A percentile compares a stretch with the other conserved stretches of the same genome.
These are phyloP conservation scores for Solanum tarijense DNA, from an alignment of 257 asterid genomes.

Conservation along the genomic window DNA sequence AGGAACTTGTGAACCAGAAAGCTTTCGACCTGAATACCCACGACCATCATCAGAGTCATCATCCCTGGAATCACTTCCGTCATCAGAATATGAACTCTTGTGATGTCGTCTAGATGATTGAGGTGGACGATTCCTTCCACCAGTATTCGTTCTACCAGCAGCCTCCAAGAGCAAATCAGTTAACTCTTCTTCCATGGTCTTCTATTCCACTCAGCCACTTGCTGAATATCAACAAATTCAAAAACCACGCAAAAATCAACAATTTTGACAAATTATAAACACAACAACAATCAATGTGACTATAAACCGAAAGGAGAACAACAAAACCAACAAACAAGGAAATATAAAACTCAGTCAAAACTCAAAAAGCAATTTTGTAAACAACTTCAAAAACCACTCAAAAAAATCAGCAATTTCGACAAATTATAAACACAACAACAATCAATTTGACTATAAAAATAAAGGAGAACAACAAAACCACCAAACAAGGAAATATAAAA, in stretches of 20 bases:
- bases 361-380: too few species aligned
- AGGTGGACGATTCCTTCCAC: constrained; percentile 59
- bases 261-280: background rate
- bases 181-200: constrained; percentile 73
- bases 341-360: background rate
- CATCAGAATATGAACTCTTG: constrained; percentile 58
- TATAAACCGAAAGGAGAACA: background rate
- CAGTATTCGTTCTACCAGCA: constrained; percentile 66
- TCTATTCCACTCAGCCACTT: background rate
- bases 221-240: background rate
- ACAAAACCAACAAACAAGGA: background rate
- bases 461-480: background rate
- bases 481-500: background rate
- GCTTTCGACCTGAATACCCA: constrained; percentile 60
- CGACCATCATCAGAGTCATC: constrained; percentile 84
- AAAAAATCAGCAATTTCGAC: background rate
- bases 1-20: constrained; percentile 77
- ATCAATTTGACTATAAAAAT: background rate
- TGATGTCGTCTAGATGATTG: constrained; percentile 58
- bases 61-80: constrained; percentile 76
- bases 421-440: background rate
- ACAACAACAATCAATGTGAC: background rate
- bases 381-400: background rate
- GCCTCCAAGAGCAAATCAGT: constrained; percentile 85
- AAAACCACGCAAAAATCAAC: background rate